Evolutionary conservation across 495 filamentous ascomycete genomes (phyloP).

Genomic region (Opeltia flavorubescens): DNA sequence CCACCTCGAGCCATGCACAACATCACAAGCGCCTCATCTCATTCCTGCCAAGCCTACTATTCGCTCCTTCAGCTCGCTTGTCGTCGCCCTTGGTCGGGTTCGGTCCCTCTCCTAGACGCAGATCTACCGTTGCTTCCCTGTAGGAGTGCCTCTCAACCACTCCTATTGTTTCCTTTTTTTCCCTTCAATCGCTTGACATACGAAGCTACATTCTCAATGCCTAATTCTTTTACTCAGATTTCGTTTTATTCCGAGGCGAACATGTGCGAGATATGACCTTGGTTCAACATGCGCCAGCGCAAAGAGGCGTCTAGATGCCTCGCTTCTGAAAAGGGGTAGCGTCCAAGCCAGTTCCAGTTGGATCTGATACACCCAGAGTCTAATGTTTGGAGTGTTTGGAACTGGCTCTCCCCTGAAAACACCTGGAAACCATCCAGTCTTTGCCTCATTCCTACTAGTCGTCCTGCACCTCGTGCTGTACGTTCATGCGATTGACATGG

Average conservation of each 20-base stretch:
- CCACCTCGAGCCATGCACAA: not conserved
- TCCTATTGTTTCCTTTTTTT: not conserved
- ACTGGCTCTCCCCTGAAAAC: slow-evolving; percentile 1
- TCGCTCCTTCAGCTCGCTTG: not conserved
- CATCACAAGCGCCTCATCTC: not conserved
- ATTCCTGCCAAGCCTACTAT: not conserved
- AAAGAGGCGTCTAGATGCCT: not conserved
- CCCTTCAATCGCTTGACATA: not conserved
- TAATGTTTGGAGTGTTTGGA: not conserved
- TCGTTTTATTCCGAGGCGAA: not conserved
- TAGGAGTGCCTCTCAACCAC: not conserved
- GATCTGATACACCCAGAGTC: not conserved
- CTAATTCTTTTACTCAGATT: not conserved
- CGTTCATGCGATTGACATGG: slow-evolving; percentile 1
- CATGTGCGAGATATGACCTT: not conserved
- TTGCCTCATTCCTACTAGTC: not conserved
- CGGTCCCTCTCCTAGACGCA: not conserved
- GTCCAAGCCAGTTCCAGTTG: not conserved
- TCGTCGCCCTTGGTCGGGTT: not conserved
- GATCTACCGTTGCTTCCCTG: not conserved
- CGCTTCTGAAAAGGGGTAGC: slow-evolving; percentile 1
- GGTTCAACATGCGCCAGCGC: not conserved
- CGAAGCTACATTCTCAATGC: too few relatives aligned
- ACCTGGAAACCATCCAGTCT: not conserved
- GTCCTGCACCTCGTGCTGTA: not conserved